Base-by-base conservation (phyloP, 257 asterid species). In the Cinchona pubescens region DNA sequence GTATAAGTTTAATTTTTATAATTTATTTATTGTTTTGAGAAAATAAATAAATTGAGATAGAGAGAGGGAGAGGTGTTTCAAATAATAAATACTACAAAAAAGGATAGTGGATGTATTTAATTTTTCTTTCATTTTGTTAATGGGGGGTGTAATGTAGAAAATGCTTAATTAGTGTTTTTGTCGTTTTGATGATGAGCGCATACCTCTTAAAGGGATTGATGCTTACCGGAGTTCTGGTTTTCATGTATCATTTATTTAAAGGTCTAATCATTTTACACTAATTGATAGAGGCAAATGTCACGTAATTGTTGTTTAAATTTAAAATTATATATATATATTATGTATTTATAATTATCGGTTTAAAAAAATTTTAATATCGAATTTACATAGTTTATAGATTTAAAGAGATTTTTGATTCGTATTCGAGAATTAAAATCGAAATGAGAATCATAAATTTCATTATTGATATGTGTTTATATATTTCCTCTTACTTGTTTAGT, bases 101-200 rank as follows among this genome's bases (percentile, higher is more conserved):
- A 16, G 16, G 14, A 72, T 72, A 78, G 74, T 45, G 81, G 65
- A 16, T 78, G 81, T 76, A 55, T 80, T 69, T 72, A 72, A 37
- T 23, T 76, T 70, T 84, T 35, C 35, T 70, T 84, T 35, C 35
- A 74, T 75, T 77, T 73, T 75, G 73, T 74, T 83, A 76, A 60
- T 46, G 60, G 81, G 37, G 92, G 82, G 84, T 86, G 90, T 91
- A 89, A 87, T 88, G 86, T 85, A 81, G 75, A 81, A 61, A 70
- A 79, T 85, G 77, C 43, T 82, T 51, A 71, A 64, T 72, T 73
- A 67, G 70, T 84, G 76, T 61, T 70, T 62, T 79, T 66, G 43
- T 49, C 51, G n/a, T 58, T 60, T 69, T 37, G 67, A 60, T 69
- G 73, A 60, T 69, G 73, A 66, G 56, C 53, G 48, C 53, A 51